Base-by-base conservation (phyloP, 352 stramenopile species). In the Pythium diclinum region DNA sequence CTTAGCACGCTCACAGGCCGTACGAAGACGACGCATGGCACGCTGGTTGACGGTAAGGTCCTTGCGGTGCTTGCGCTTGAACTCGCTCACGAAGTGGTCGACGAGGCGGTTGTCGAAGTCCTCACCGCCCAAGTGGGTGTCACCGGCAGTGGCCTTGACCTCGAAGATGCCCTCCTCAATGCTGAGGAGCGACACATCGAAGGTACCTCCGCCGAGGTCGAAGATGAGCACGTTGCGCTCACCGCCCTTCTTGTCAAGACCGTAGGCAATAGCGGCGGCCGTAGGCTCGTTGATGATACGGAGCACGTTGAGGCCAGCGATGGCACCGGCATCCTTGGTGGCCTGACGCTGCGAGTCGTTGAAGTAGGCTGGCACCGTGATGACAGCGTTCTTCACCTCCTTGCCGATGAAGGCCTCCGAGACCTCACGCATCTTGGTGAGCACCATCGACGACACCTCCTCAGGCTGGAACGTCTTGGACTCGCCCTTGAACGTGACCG, bases 81-180 rank as follows among this genome's bases (percentile, higher is more conserved):
- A 98, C 75, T 98, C 93, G 49, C 82, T 57, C n/a, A 88, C 69
- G 67, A 96, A 98, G 77, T 97, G 88, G 58, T 98, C 91, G 25
- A 98, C 93, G 33, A 99, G 81, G 46, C 85, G 81, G 69, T 98
- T 97, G 72, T 98, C 95, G 68, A 98, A 98, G 76, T 98, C 93
- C 62, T 97, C 91, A 38, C 92, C 94, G 17, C 92, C 92, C 58
- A 98, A 74, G 59, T 97, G 89, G 25, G 93, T 98, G 73, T 98
- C 95, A 68, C 95, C 95, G 40, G 84, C 89, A 7, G 95, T 99
- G 38, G 93, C 92, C 79, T 97, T 97, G 53, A 98, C 95, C 70
- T 98, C 93, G 69, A 99, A 98, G 71, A 98, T 97, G 40, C 94
- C 95, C 11, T 98, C 89, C 58, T 98, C 94, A 72, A 98, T 98